Conservation (phyloP, 345 rosid species). For the Populus tremula region DNA sequence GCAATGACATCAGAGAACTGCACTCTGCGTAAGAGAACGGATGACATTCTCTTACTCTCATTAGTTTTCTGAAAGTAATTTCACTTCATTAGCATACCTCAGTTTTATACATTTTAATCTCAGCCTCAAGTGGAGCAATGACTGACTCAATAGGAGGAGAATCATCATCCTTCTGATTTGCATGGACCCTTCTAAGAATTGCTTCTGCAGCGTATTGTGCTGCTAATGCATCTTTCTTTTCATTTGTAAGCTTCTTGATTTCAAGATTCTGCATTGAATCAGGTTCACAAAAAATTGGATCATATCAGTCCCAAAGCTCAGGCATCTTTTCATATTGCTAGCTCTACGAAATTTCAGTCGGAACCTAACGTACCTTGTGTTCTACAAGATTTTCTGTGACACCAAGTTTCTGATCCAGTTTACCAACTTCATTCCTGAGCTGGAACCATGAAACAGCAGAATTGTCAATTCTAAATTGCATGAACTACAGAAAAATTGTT, state of each 20-base stretch:
- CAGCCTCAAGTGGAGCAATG: slow-evolving; percentile 84
- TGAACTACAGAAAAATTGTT: background rate
- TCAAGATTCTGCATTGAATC: slow-evolving; percentile 59
- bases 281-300: slow-evolving; percentile 6
- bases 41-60: background rate
- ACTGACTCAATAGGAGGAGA: slow-evolving; percentile 57
- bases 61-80: background rate
- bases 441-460: slow-evolving; percentile 25
- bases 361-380: slow-evolving; percentile 49
- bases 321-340: background rate
- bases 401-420: slow-evolving; percentile 53
- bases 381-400: slow-evolving; percentile 53
- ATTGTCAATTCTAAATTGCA: background rate
- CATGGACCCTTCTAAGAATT: slow-evolving; percentile 70
- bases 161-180: slow-evolving; percentile 64
- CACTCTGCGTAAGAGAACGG: background rate
- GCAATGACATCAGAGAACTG: background rate
- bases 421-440: slow-evolving; percentile 48
- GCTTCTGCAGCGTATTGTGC: slow-evolving; percentile 93
- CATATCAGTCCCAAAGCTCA: slow-evolving; percentile 5
- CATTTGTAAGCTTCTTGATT: slow-evolving; percentile 55
- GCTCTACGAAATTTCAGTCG: background rate
- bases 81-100: slow-evolving; percentile 39
- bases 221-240: slow-evolving; percentile 78
- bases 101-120: slow-evolving; percentile 68